These are phyloP conservation scores for Fonsecaea erecta DNA, from an alignment of 2,329 filamentous ascomycete species.

Conservation along the genomic window DNA sequence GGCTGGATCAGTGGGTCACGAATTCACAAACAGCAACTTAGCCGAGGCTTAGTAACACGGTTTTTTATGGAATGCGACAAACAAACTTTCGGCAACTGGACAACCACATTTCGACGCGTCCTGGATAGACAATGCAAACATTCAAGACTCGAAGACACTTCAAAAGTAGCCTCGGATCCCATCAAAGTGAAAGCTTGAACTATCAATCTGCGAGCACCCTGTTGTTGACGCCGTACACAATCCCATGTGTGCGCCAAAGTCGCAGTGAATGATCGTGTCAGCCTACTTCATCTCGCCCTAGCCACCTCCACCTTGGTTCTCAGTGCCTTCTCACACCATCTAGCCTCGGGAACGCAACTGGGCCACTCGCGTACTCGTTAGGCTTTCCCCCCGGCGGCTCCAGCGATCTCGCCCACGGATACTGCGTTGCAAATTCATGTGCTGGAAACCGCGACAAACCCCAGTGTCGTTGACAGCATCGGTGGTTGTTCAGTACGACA, in stretches of 20 bases:
- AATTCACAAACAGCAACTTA: not conserved
- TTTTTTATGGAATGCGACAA: constrained; percentile 5
- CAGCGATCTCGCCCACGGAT: not conserved
- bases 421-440: not conserved
- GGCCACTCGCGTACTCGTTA: not conserved
- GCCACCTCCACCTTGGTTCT: not conserved
- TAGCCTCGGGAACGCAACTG: not conserved
- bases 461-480: not conserved
- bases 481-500: not conserved
- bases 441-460: not conserved
- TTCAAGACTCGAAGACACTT: not conserved
- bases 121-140: not conserved
- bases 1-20: not conserved
- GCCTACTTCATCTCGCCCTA: not conserved
- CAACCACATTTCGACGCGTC: constrained; percentile 4
- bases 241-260: not conserved
- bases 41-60: constrained; percentile 2
- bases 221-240: not conserved
- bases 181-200: not conserved
- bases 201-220: not conserved
- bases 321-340: not conserved
- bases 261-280: not conserved
- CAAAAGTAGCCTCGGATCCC: not conserved
- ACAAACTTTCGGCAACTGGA: not conserved
- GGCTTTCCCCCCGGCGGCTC: not conserved